phyloP scores from a whole-genome alignment of 2,329 filamentous ascomycete genomes.

The Dryadomyces sulphureus region DNA sequence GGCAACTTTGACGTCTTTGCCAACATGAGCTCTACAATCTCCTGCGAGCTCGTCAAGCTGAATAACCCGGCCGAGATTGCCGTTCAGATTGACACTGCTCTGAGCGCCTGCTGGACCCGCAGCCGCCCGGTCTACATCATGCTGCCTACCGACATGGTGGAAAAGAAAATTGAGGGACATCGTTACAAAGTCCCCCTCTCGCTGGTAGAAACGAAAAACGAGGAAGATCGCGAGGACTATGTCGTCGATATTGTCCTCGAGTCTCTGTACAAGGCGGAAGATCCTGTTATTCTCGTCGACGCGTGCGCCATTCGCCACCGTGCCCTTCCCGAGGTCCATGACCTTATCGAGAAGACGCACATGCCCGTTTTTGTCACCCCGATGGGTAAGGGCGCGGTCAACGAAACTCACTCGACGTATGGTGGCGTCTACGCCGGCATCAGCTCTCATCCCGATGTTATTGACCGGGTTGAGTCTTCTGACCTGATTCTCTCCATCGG shows the following conservation, averaged over 20 bases:
- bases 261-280: constrained; percentile 50
- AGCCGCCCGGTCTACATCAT: constrained; percentile 74
- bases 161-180: constrained; percentile 60
- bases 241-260: constrained; percentile 68
- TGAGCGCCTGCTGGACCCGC: constrained; percentile 58
- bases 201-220: constrained; percentile 47
- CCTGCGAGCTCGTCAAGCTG: constrained; percentile 56
- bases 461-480: constrained; percentile 48
- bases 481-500: constrained; percentile 61
- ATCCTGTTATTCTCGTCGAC: constrained; percentile 68
- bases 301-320: constrained; percentile 69
- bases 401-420: constrained; percentile 62
- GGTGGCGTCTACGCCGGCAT: constrained; percentile 77
- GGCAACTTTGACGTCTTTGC: constrained; percentile 51
- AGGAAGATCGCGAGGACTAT: constrained; percentile 59
- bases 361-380: constrained; percentile 78
- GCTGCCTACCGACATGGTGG: constrained; percentile 67
- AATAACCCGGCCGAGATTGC: constrained; percentile 56
- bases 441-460: constrained; percentile 52
- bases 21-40: constrained; percentile 61
- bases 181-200: constrained; percentile 58
- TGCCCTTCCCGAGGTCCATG: constrained; percentile 56
- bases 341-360: constrained; percentile 55
- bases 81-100: constrained; percentile 60
- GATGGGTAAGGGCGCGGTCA: constrained; percentile 76